phyloP scores from a whole-genome alignment of 495 filamentous ascomycete species.

The Aspergillus egyptiacus region DNA sequence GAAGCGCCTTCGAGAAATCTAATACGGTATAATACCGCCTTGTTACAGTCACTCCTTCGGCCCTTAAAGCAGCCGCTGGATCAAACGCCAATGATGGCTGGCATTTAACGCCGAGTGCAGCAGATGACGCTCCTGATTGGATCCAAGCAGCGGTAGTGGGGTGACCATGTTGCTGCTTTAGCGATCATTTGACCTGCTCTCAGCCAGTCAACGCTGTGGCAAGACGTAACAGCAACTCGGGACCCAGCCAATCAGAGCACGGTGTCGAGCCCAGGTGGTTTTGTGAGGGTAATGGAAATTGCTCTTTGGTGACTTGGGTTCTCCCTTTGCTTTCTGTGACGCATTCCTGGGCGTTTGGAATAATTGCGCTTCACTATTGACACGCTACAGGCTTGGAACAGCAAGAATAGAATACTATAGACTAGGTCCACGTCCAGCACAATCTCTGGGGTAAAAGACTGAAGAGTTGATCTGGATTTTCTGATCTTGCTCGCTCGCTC shows the following conservation, averaged over 20 bases:
- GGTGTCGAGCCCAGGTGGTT: constrained; percentile 14
- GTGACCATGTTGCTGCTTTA: constrained; percentile 6
- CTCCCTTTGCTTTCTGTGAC: constrained; percentile 6
- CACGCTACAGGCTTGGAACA: not conserved
- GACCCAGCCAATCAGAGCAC: constrained; percentile 25
- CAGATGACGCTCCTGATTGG: not conserved
- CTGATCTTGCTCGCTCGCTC: not conserved
- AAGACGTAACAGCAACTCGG: constrained; percentile 40
- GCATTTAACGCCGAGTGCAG: not conserved
- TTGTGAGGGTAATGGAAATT: constrained; percentile 33
- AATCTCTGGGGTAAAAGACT: too few species aligned
- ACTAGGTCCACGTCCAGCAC: too few species aligned
- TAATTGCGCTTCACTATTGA: constrained; percentile 1
- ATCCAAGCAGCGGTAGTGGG: not conserved
- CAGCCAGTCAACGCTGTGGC: constrained; percentile 14
- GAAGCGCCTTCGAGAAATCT: not conserved
- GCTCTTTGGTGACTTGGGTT: constrained; percentile 20
- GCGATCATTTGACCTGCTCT: constrained; percentile 30
- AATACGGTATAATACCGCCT: not conserved
- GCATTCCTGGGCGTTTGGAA: not conserved
- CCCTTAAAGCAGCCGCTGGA: constrained; percentile 4
- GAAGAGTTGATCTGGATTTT: not conserved
- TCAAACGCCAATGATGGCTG: not conserved
- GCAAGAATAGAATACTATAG: not conserved
- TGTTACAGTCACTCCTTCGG: not conserved